Evolutionary conservation across 306 rosid genomes (phyloP), one percentile per base, ranked within the genome.

Genomic region (Fragaria ananassa): DNA sequence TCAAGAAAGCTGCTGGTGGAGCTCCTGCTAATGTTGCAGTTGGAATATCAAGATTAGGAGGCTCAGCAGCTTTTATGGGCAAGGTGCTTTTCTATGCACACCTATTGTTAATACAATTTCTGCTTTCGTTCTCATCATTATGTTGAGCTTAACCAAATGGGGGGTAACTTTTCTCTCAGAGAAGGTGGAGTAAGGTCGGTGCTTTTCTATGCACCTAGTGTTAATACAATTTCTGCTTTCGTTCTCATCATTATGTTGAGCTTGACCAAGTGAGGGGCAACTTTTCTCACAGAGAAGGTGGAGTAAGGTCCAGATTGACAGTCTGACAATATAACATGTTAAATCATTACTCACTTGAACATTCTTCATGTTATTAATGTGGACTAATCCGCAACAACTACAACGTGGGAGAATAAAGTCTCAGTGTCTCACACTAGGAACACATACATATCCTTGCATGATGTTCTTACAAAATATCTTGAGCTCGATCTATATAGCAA

Each of bases 1-100:
- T 93, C 85, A 74, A 87, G 83, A 93, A 93, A 78, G 92, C 93
- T 68, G 92, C 93, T 25, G 98, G 98, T 69, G 98, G 97, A 76
- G 98, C 97, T 79, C 98, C 98, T 68, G 98, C 97, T 42, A 93
- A 93, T 82, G 98, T 93, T 77, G 97, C 97, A 80, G 95, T 91
- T 63, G 98, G 98, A 35, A 86, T 91, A 41, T 78, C 93, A 23
- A 89, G 91, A 91, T 78, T 93, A 4, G 97, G 95, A 49, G 92
- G 91, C 83, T 86, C 91, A 15, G 80, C 93, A 44, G 95, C 95
- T 79, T 91, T 91, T 78, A 80, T 91, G 34, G 98, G 98, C 78
- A 93, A 93, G 97, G 98, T 91, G 49, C 63, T 31, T 14, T 53
- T 63, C 23, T 21, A 13, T 15, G 23, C 68, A 39, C 18, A 39